Percentiles rank a stretch among this genome's conserved stretches.
Evolutionary conservation across 345 rosid genomes (phyloP).

Genomic region (Aethionema arabicum): DNA sequence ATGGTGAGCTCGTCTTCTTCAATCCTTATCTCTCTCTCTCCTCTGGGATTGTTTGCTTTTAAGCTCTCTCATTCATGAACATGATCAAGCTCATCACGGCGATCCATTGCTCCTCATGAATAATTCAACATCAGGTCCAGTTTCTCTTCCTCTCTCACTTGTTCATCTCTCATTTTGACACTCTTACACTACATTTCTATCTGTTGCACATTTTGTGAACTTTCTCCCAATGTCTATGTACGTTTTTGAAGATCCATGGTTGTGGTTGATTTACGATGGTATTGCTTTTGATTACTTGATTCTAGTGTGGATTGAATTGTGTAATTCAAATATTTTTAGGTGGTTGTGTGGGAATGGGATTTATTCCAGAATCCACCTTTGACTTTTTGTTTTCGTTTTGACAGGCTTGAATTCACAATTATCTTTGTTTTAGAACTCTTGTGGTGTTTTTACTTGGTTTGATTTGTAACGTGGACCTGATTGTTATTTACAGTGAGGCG

Average conservation of each 20-base stretch:
- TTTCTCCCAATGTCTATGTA: not conserved
- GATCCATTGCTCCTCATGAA: conserved; percentile 29
- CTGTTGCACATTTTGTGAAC: not conserved
- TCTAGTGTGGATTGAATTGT: not conserved
- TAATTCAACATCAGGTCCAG: conserved; percentile 31
- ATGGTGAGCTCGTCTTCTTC: conserved; percentile 46
- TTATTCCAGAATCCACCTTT: not conserved
- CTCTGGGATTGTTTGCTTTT: conserved; percentile 24
- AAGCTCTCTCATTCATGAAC: conserved; percentile 31
- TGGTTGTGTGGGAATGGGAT: too few relatives aligned
- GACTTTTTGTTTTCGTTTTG: not conserved
- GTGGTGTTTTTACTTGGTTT: not conserved
- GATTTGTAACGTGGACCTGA: conserved; percentile 18
- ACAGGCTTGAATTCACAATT: not conserved
- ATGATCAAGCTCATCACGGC: conserved; percentile 24
- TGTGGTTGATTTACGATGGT: not conserved
- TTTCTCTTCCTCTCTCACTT: not conserved
- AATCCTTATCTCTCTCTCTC: conserved; percentile 6
- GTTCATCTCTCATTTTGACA: not conserved
- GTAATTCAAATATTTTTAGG: not conserved
- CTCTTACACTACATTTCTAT: conserved; percentile 2
- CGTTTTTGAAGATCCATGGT: not conserved
- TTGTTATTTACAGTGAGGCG: conserved; percentile 38
- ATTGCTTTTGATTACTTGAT: not conserved
- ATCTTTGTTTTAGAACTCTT: not conserved